A percentile compares a stretch with the other conserved stretches of the same genome.
Conservation (phyloP, 2,329 filamentous ascomycete genomes). For the Westerdykella ornata region DNA sequence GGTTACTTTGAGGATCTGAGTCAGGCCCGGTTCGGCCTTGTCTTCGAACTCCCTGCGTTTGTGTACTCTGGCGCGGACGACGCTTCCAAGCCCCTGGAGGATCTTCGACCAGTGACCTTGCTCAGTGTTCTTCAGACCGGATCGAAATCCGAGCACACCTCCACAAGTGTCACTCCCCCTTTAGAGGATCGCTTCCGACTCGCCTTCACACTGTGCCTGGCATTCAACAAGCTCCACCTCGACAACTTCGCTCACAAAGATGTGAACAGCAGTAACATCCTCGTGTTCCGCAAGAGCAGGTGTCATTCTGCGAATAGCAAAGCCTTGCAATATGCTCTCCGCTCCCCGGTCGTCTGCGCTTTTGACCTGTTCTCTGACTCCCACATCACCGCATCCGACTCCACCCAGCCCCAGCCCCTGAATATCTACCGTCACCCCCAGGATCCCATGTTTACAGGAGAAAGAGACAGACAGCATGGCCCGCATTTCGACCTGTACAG, state of each 20-base stretch:
- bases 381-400: conserved; percentile 40
- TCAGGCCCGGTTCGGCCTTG: conserved; percentile 61
- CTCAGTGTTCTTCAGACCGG: conserved; percentile 44
- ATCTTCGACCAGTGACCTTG: conserved; percentile 41
- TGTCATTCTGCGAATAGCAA: conserved; percentile 41
- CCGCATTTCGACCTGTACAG: conserved; percentile 61
- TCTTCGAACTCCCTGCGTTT: conserved; percentile 63
- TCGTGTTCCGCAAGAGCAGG: conserved; percentile 53
- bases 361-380: conserved; percentile 65
- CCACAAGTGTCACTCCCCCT: conserved; percentile 41
- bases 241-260: conserved; percentile 65
- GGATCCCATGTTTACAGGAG: conserved; percentile 35
- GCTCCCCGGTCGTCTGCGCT: conserved; percentile 62
- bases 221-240: conserved; percentile 66
- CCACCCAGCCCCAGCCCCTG: neutral
- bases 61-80: conserved; percentile 47
- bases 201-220: conserved; percentile 64
- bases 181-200: conserved; percentile 71
- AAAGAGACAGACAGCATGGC: conserved; percentile 21
- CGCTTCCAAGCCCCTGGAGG: conserved; percentile 40
- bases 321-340: conserved; percentile 48
- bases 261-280: conserved; percentile 59
- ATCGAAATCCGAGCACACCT: conserved; percentile 39
- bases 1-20: conserved; percentile 70
- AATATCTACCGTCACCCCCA: conserved; percentile 64